Conservation (phyloP, 345 rosid species). For the Salix udensis region DNA sequence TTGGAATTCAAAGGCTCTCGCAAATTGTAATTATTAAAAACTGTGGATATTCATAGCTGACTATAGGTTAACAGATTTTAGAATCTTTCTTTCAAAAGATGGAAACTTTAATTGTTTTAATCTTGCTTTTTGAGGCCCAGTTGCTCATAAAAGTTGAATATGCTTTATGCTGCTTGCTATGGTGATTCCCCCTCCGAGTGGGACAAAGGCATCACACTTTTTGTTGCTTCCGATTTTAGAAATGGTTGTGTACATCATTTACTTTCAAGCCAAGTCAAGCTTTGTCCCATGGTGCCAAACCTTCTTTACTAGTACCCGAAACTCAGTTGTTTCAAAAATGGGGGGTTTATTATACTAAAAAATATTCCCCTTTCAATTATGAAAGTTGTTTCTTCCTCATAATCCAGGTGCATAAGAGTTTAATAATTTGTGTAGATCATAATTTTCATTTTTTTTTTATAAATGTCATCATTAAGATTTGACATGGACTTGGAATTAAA, state of each 20-base stretch:
- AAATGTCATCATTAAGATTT: too few species aligned
- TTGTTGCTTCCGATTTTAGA: background rate
- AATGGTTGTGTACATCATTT: background rate
- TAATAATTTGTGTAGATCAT: too few species aligned
- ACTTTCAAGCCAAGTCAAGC: background rate
- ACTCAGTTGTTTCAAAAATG: too few species aligned
- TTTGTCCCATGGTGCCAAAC: background rate
- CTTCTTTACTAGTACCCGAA: too few species aligned
- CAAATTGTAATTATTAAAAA: background rate
- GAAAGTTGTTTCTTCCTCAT: too few species aligned
- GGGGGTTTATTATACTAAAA: too few species aligned
- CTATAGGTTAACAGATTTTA: background rate
- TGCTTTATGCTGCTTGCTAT: background rate
- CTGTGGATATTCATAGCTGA: background rate
- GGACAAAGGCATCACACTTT: background rate
- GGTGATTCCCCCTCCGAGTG: background rate
- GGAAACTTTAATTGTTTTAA: background rate
- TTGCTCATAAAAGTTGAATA: background rate
- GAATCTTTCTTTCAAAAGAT: background rate
- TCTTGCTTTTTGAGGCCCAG: background rate
- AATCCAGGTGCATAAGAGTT: too few species aligned
- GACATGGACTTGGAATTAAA: too few species aligned
- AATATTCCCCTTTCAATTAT: too few species aligned
- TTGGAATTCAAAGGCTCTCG: background rate
- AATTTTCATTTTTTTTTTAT: too few species aligned